These are phyloP conservation scores for Globisporangium parvum DNA, from an alignment of 352 stramenopile genomes.

Conservation along the genomic window DNA sequence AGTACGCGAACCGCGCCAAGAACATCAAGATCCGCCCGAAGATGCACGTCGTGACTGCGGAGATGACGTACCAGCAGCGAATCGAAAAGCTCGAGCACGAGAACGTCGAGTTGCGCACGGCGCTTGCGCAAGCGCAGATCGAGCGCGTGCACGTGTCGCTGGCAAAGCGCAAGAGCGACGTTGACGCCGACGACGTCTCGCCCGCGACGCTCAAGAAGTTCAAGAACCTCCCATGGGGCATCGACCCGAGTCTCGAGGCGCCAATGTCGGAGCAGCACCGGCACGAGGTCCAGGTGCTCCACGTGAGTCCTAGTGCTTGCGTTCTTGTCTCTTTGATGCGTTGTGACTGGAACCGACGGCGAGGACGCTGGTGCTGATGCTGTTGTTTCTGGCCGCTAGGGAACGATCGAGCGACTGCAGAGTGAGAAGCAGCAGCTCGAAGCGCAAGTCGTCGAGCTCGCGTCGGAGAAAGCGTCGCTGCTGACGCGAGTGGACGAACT, in stretches of 20 bases:
- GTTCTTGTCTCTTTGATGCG: too few relatives aligned
- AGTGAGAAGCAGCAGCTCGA: constrained; percentile 21
- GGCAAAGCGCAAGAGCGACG: constrained; percentile 34
- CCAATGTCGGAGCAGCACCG: constrained; percentile 6
- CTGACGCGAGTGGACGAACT: constrained; percentile 6
- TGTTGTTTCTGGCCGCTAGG: constrained; percentile 8
- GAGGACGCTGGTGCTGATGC: too few relatives aligned
- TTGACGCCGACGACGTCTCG: constrained; percentile 22
- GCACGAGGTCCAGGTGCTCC: constrained; percentile 2
- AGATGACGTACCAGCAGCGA: constrained; percentile 58
- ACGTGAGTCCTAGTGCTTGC: constrained; percentile 4
- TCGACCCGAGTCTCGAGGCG: not conserved
- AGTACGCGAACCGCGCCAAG: constrained; percentile 86
- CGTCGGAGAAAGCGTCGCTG: constrained; percentile 18
- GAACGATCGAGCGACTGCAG: constrained; percentile 24
- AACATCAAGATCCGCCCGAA: constrained; percentile 88
- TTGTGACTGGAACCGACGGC: too few relatives aligned
- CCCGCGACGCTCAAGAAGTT: constrained; percentile 32
- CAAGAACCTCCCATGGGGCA: constrained; percentile 29
- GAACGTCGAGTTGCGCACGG: constrained; percentile 33
- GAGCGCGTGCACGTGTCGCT: constrained; percentile 20
- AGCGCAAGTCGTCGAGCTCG: constrained; percentile 20
- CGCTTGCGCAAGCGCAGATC: constrained; percentile 23
- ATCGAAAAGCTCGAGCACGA: constrained; percentile 53
- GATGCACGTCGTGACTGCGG: constrained; percentile 74